Percentiles rank a stretch among this genome's conserved stretches.
phyloP scores from a whole-genome alignment of 257 asterid species.

The Phtheirospermum japonicum region DNA sequence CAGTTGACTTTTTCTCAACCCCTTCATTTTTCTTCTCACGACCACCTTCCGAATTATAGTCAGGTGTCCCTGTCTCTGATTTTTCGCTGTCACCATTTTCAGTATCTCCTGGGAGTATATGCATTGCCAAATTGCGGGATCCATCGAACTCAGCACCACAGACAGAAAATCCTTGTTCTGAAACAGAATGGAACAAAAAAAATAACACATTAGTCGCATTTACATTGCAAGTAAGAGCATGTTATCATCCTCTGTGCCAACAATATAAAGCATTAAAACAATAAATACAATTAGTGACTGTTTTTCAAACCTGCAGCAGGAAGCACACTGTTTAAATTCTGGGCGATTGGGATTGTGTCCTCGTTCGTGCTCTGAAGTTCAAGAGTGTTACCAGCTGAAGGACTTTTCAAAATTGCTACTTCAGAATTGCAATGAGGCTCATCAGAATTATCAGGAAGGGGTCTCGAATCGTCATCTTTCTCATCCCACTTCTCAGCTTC shows the following conservation, averaged over 20 bases:
- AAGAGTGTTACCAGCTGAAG: constrained; percentile 3
- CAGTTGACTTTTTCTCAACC: constrained; percentile 23
- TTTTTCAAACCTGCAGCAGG: constrained; percentile 33
- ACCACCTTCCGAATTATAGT: constrained; percentile 9
- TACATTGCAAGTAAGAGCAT: constrained; percentile 18
- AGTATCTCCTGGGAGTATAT: constrained; percentile 23
- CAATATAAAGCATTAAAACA: neutral
- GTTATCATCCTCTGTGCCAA: constrained; percentile 3
- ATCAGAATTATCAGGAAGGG: constrained; percentile 19
- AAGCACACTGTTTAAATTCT: constrained; percentile 19
- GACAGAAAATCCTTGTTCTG: constrained; percentile 28
- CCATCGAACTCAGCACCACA: constrained; percentile 23
- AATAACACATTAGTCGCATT: constrained; percentile 2
- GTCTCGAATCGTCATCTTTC: constrained; percentile 14
- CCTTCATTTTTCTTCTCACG: constrained; percentile 22
- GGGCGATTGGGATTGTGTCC: constrained; percentile 18
- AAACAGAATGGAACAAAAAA: constrained; percentile 8
- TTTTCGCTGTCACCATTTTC: constrained; percentile 14
- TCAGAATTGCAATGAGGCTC: constrained; percentile 15
- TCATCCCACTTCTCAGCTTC: constrained; percentile 24
- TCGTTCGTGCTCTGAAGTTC: constrained; percentile 9
- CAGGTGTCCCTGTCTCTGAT: constrained; percentile 11
- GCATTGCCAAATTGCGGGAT: constrained; percentile 27
- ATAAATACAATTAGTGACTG: neutral
- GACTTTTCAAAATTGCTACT: neutral